Evolutionary conservation across 805 yeast genomes (phyloP).

Genomic region (Cyberlindnera samutprakarnensis): DNA sequence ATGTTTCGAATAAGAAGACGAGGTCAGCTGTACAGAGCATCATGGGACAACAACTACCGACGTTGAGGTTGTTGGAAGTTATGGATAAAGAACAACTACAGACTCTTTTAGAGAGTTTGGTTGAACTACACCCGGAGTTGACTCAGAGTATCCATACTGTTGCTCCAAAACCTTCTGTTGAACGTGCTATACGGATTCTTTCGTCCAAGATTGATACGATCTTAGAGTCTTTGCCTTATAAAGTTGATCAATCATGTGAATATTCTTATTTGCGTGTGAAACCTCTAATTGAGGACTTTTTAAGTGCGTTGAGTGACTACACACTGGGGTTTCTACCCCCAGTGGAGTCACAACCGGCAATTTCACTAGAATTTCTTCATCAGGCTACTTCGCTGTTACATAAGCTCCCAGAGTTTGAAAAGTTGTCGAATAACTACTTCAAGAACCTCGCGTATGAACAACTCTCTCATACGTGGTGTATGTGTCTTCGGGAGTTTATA

Average conservation of each 20-base stretch:
- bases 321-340: slow-evolving; percentile 70
- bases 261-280: slow-evolving; percentile 72
- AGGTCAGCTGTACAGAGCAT: slow-evolving; percentile 20
- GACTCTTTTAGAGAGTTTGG: slow-evolving; percentile 41
- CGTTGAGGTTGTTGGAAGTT: slow-evolving; percentile 59
- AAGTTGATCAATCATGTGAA: slow-evolving; percentile 65
- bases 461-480: slow-evolving; percentile 49
- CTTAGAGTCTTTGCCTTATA: slow-evolving; percentile 55
- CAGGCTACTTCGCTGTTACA: slow-evolving; percentile 52
- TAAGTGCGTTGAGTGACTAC: slow-evolving; percentile 66
- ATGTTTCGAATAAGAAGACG: slow-evolving; percentile 1
- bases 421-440: slow-evolving; percentile 32
- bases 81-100: slow-evolving; percentile 52
- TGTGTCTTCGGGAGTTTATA: slow-evolving; percentile 30
- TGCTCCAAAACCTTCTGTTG: slow-evolving; percentile 53
- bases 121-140: slow-evolving; percentile 57
- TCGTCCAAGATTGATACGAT: slow-evolving; percentile 33
- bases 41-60: slow-evolving; percentile 53
- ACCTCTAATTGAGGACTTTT: slow-evolving; percentile 58
- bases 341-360: slow-evolving; percentile 41
- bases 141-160: slow-evolving; percentile 37
- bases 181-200: slow-evolving; percentile 44
- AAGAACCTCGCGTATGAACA: slow-evolving; percentile 52
- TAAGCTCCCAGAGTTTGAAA: slow-evolving; percentile 58
- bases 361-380: slow-evolving; percentile 56